Conservation (phyloP, 345 rosid genomes). For the Hevea brasiliensis region DNA sequence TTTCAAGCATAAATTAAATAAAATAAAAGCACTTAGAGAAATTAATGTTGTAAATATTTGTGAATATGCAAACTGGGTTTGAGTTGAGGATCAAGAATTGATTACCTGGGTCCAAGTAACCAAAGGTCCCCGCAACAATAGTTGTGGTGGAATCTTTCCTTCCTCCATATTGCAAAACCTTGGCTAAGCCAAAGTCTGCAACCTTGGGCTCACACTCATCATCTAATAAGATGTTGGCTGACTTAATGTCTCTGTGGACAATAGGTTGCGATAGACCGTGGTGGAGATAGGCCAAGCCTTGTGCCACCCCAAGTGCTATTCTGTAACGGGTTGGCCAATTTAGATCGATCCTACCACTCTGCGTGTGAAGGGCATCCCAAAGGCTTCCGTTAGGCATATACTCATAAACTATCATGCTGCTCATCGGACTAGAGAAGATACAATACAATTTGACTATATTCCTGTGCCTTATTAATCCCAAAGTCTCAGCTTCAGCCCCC, state of each 20-base stretch:
- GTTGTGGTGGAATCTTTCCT: constrained; percentile 82
- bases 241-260: constrained; percentile 89
- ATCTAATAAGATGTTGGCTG: constrained; percentile 80
- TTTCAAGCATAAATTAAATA: constrained; percentile 8
- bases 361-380: constrained; percentile 70
- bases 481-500: constrained; percentile 46
- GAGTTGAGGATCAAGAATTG: no score
- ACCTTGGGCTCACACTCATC: constrained; percentile 70
- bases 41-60: no score
- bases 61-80: no score
- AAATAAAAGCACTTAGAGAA: not conserved
- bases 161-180: constrained; percentile 78
- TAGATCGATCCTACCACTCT: constrained; percentile 46
- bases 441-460: constrained; percentile 84
- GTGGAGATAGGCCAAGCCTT: constrained; percentile 87
- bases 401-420: constrained; percentile 77
- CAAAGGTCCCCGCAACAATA: constrained; percentile 80
- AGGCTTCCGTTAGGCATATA: constrained; percentile 91
- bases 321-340: constrained; percentile 84
- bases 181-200: constrained; percentile 93
- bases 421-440: constrained; percentile 63
- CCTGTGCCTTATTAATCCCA: constrained; percentile 29
- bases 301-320: constrained; percentile 85
- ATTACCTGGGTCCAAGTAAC: constrained; percentile 85
- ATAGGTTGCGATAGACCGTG: constrained; percentile 72